Percentiles rank a stretch among this genome's conserved stretches.
Conservation (phyloP, 2,329 filamentous ascomycete species). For the Graphilbum ipis-grandicollis region DNA sequence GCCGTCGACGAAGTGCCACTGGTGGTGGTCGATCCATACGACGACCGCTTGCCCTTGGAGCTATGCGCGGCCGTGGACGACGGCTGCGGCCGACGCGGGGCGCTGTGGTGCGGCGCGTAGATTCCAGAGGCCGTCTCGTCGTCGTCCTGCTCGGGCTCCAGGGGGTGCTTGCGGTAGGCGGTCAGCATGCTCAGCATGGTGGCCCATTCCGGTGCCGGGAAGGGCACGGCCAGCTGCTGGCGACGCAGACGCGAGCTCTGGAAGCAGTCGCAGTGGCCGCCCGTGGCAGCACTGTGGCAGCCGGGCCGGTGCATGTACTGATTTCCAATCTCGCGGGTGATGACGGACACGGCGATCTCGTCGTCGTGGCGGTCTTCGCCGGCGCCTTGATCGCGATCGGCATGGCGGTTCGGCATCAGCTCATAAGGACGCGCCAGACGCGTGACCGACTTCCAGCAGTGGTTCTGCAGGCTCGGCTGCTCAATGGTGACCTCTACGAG, state of each 20-base stretch:
- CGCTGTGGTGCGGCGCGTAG: slow-evolving; percentile 1
- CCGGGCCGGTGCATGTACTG: slow-evolving; percentile 29
- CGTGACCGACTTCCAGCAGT: slow-evolving; percentile 44
- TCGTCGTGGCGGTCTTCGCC: slow-evolving; percentile 5
- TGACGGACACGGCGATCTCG: slow-evolving; percentile 19
- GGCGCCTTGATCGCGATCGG: slow-evolving; percentile 14
- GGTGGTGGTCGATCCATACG: slow-evolving; percentile 6
- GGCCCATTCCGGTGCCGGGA: slow-evolving; percentile 40
- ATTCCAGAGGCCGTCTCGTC: background rate
- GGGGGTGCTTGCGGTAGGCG: slow-evolving; percentile 26
- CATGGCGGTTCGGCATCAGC: slow-evolving; percentile 16
- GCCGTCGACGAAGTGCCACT: slow-evolving; percentile 2
- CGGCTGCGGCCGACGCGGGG: background rate
- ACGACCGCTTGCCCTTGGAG: slow-evolving; percentile 6
- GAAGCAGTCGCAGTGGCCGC: slow-evolving; percentile 30
- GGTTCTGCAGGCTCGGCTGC: slow-evolving; percentile 32
- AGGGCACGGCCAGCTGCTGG: slow-evolving; percentile 35
- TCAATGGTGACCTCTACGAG: slow-evolving; percentile 42
- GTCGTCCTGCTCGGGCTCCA: slow-evolving; percentile 10
- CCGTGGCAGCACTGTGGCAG: slow-evolving; percentile 20
- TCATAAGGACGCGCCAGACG: slow-evolving; percentile 39
- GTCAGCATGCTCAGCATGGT: slow-evolving; percentile 39
- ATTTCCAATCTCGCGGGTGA: slow-evolving; percentile 31
- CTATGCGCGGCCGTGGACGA: background rate
- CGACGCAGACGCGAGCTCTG: slow-evolving; percentile 21